Evolutionary conservation across 208 protist species (phyloP).

Genomic region (Naegleria fowleri): DNA sequence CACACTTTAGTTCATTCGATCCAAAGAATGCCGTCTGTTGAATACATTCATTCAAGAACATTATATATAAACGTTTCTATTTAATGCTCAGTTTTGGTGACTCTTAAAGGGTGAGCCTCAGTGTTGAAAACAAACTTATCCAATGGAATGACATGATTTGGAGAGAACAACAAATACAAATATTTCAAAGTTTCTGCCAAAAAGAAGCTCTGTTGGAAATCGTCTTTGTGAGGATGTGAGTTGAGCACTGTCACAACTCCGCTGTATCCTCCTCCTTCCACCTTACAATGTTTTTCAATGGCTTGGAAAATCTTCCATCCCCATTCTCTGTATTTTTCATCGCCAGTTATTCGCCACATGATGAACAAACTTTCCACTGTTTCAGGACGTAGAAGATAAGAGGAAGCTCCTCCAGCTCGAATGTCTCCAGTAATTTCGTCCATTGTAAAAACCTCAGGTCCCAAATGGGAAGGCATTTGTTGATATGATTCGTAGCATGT

Average conservation of each 20-base stretch:
- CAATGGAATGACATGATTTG: slow-evolving; percentile 53
- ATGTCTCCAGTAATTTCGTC: not conserved
- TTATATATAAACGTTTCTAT: too few relatives aligned
- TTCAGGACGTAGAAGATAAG: slow-evolving; percentile 51
- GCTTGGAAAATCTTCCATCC: slow-evolving; percentile 63
- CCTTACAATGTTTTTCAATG: slow-evolving; percentile 48
- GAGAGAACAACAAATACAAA: slow-evolving; percentile 68
- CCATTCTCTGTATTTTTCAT: slow-evolving; percentile 60
- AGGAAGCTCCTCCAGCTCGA: not conserved
- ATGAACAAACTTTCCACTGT: slow-evolving; percentile 61
- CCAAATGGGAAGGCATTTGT: slow-evolving; percentile 44
- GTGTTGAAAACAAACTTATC: slow-evolving; percentile 83
- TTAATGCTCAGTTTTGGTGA: not conserved
- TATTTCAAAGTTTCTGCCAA: slow-evolving; percentile 83
- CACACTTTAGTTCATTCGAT: too few relatives aligned
- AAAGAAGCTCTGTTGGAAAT: slow-evolving; percentile 73
- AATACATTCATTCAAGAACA: too few relatives aligned
- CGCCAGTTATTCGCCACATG: slow-evolving; percentile 54
- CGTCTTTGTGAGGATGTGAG: slow-evolving; percentile 24
- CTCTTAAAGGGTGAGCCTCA: slow-evolving; percentile 62
- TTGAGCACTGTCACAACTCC: slow-evolving; percentile 27
- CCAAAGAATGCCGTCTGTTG: too few relatives aligned
- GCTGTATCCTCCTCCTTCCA: not conserved
- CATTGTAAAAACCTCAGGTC: slow-evolving; percentile 51
- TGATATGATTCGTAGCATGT: slow-evolving; percentile 56